phyloP scores from a whole-genome alignment of 2,329 filamentous ascomycete genomes.

The Colletotrichum horii region DNA sequence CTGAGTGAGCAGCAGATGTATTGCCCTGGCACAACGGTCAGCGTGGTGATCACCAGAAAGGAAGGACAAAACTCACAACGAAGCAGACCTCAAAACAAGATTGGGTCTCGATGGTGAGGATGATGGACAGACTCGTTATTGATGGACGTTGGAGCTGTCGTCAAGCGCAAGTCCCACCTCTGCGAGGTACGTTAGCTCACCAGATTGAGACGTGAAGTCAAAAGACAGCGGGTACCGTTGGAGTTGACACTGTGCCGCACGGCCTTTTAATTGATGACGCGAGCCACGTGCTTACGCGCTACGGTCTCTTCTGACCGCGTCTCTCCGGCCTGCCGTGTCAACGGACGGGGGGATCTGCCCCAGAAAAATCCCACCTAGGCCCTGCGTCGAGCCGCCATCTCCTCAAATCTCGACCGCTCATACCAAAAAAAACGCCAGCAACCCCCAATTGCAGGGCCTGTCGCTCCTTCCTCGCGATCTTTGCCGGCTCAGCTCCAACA shows the following conservation, averaged over 20 bases:
- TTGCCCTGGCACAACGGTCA: background rate
- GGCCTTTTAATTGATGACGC: slow-evolving; percentile 19
- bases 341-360: slow-evolving; percentile 14
- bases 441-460: background rate
- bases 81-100: background rate
- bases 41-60: background rate
- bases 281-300: slow-evolving; percentile 20
- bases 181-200: background rate
- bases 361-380: slow-evolving; percentile 18
- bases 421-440: background rate
- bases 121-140: background rate
- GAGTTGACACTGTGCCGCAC: background rate
- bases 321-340: slow-evolving; percentile 13
- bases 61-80: background rate
- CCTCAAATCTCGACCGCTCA: slow-evolving; percentile 19
- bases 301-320: slow-evolving; percentile 15
- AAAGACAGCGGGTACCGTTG: slow-evolving; percentile 7
- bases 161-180: background rate
- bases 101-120: background rate
- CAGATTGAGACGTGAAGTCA: slow-evolving; percentile 10
- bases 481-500: background rate
- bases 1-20: background rate
- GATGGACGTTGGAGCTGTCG: background rate
- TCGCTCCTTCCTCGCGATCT: background rate
- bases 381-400: background rate